These are phyloP conservation scores for Priceomyces melissophilus DNA, from an alignment of 805 yeast species.

Conservation along the genomic window DNA sequence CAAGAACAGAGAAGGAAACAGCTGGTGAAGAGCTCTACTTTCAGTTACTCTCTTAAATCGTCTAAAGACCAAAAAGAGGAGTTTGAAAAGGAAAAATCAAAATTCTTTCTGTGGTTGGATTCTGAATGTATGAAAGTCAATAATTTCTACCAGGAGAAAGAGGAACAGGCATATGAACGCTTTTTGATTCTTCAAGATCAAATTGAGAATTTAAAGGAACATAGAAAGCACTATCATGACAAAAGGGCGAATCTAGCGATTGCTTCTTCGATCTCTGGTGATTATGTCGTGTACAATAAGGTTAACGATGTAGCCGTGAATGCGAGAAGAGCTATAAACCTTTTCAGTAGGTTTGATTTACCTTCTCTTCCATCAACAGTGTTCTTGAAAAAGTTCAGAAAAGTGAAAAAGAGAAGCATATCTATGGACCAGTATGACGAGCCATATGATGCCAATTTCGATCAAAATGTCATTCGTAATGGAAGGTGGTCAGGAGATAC, in stretches of 20 bases:
- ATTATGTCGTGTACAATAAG: constrained; percentile 14
- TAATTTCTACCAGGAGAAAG: constrained; percentile 56
- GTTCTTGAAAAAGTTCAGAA: constrained; percentile 21
- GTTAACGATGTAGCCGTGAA: constrained; percentile 29
- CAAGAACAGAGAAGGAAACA: not conserved
- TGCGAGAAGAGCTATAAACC: constrained; percentile 20
- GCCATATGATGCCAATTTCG: constrained; percentile 26
- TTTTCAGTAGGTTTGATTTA: constrained; percentile 30
- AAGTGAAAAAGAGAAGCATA: constrained; percentile 8
- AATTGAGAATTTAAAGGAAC: constrained; percentile 58
- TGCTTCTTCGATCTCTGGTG: constrained; percentile 1
- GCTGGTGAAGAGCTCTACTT: constrained; percentile 17
- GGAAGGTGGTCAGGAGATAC: constrained; percentile 14
- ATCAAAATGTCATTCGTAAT: constrained; percentile 38
- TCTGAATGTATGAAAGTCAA: constrained; percentile 58
- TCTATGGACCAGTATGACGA: constrained; percentile 11
- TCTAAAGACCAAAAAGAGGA: constrained; percentile 16
- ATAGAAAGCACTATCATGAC: constrained; percentile 19
- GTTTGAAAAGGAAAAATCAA: constrained; percentile 36
- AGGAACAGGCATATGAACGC: constrained; percentile 56
- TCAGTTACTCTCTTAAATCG: constrained; percentile 19
- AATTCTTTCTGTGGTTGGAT: constrained; percentile 69
- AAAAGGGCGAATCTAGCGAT: not conserved
- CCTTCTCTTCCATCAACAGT: constrained; percentile 40
- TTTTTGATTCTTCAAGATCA: constrained; percentile 66